phyloP scores from a whole-genome alignment of 495 filamentous ascomycete genomes.

The Hypoxylon lienhwacheense region DNA sequence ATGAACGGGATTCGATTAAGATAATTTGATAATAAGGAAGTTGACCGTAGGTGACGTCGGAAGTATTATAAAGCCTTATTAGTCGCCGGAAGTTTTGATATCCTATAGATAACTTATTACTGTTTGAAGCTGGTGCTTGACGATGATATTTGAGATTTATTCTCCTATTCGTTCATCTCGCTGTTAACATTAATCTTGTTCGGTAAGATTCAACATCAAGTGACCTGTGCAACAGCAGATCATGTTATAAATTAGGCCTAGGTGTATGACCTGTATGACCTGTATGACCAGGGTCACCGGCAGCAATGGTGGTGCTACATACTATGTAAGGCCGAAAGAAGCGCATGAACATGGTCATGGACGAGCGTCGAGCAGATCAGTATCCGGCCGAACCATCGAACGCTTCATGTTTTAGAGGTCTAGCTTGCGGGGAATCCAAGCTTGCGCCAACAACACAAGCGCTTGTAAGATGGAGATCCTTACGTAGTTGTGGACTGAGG shows the following conservation, averaged over 20 bases:
- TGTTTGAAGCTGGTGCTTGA: conserved; percentile 6
- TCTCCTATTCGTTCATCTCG: conserved; percentile 19
- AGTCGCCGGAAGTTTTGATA: conserved; percentile 23
- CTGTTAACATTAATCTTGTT: conserved; percentile 6
- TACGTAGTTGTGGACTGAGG: background rate
- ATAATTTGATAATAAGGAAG: conserved; percentile 12
- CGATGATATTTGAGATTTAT: conserved; percentile 17
- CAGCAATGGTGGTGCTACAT: conserved; percentile 15
- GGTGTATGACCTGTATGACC: no score
- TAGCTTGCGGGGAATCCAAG: conserved; percentile 11
- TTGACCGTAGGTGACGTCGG: conserved; percentile 13
- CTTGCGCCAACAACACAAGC: conserved; percentile 3
- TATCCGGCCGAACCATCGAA: conserved; percentile 18
- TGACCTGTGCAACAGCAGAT: conserved; percentile 17
- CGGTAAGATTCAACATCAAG: conserved; percentile 15
- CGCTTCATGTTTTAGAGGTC: conserved; percentile 21
- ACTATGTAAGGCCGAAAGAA: conserved; percentile 26
- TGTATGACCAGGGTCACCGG: conserved; percentile 25
- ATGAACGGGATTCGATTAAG: conserved; percentile 1
- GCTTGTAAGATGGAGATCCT: background rate
- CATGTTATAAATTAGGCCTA: conserved; percentile 12
- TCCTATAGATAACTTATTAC: conserved; percentile 3
- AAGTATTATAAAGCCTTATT: conserved; percentile 22
- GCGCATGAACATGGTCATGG: conserved; percentile 22
- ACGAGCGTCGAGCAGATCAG: no score